Conservation (phyloP, 306 rosid genomes). For the Arachis stenosperma region DNA sequence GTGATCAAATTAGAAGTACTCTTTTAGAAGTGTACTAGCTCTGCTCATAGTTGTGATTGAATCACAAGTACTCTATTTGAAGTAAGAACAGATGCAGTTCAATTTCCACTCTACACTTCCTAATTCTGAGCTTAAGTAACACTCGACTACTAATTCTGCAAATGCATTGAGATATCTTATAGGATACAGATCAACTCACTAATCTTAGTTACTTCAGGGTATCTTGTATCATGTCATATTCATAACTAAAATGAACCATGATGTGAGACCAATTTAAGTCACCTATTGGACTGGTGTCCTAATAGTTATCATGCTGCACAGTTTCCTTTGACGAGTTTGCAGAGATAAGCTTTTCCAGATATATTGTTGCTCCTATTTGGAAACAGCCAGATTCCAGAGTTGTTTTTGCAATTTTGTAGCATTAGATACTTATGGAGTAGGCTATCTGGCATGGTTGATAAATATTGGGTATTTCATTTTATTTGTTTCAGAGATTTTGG, state of each 20-base stretch:
- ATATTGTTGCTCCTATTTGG: neutral
- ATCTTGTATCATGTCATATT: neutral
- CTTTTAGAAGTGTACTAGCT: neutral
- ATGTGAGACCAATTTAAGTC: neutral
- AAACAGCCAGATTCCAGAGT: neutral
- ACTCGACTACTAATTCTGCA: conserved; percentile 4
- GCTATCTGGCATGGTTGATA: conserved; percentile 7
- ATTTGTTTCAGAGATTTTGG: conserved; percentile 1
- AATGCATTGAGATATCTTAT: neutral
- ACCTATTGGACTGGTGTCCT: conserved; percentile 10
- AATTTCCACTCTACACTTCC: conserved; percentile 6
- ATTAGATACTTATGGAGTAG: neutral
- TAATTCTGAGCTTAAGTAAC: neutral
- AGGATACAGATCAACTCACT: conserved; percentile 20
- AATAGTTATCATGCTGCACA: conserved; percentile 6
- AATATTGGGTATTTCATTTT: neutral
- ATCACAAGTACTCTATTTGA: neutral
- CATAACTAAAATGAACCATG: neutral
- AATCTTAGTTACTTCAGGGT: neutral
- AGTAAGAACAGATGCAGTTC: neutral
- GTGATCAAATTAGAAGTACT: neutral
- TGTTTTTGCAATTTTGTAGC: neutral
- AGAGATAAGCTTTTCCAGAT: neutral
- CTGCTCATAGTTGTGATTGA: neutral
- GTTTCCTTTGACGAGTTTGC: neutral